phyloP scores from a whole-genome alignment of 345 rosid species.

The Eutrema heterophyllum region DNA sequence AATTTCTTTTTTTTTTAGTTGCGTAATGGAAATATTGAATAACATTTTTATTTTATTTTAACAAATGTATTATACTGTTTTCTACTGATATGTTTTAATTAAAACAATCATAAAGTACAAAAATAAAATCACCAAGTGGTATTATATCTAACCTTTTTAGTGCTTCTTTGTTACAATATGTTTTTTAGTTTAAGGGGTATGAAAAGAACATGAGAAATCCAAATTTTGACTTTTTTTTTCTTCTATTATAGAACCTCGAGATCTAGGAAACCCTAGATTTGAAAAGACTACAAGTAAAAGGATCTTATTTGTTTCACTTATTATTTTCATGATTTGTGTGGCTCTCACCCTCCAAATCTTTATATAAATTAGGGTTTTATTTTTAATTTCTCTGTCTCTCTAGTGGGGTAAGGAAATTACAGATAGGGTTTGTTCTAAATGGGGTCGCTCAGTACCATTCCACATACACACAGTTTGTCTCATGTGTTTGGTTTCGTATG shows the following conservation, averaged over 20 bases:
- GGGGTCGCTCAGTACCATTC: slow-evolving; percentile 28
- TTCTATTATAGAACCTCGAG: slow-evolving; percentile 19
- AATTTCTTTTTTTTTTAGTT: not conserved
- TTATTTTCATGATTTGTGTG: slow-evolving; percentile 30
- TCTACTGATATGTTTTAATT: not conserved
- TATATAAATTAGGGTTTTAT: not conserved
- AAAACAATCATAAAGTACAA: not conserved
- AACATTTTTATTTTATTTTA: not conserved
- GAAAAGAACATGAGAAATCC: slow-evolving; percentile 20
- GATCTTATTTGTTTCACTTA: slow-evolving; percentile 14
- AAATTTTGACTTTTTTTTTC: slow-evolving; percentile 23
- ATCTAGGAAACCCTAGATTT: slow-evolving; percentile 29
- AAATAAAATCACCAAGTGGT: not conserved
- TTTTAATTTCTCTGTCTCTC: slow-evolving; percentile 9
- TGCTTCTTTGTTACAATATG: not conserved
- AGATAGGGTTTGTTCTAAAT: slow-evolving; percentile 32
- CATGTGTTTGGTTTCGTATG: slow-evolving; percentile 31
- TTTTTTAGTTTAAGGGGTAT: not conserved
- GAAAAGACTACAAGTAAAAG: slow-evolving; percentile 30
- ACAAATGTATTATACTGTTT: not conserved
- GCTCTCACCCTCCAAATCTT: slow-evolving; percentile 18
- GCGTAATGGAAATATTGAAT: not conserved
- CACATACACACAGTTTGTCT: slow-evolving; percentile 31
- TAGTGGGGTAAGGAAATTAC: slow-evolving; percentile 25
- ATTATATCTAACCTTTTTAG: not conserved